These are phyloP conservation scores for Colletotrichum kahawae DNA, from an alignment of 2,329 filamentous ascomycete species.

Conservation along the genomic window DNA sequence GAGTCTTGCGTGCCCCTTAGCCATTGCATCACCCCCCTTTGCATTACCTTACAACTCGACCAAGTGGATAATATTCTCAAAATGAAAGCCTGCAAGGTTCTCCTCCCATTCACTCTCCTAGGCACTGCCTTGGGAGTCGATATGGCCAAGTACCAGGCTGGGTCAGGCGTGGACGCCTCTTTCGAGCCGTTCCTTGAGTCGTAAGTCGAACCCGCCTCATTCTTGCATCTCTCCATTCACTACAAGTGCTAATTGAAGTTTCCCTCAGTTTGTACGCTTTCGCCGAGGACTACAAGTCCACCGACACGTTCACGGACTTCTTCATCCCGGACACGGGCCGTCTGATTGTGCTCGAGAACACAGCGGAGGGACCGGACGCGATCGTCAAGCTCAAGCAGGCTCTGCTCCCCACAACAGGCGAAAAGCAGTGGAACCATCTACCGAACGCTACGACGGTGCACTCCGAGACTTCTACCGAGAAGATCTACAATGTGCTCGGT, in stretches of 20 bases:
- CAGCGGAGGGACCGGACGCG: background rate
- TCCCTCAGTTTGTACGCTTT: background rate
- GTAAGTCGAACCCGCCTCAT: background rate
- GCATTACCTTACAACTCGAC: background rate
- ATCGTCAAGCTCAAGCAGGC: slow-evolving; percentile 3
- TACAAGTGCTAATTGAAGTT: background rate
- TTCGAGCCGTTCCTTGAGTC: slow-evolving; percentile 6
- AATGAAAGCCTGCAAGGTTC: background rate
- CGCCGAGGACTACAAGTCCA: background rate
- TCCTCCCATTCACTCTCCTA: background rate
- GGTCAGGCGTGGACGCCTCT: background rate
- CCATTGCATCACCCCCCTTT: background rate
- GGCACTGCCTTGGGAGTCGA: background rate
- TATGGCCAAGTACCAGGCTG: background rate
- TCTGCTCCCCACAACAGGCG: background rate
- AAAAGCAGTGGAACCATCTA: slow-evolving; percentile 11
- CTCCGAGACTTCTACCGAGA: background rate
- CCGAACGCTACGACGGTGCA: slow-evolving; percentile 2
- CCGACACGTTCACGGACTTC: slow-evolving; percentile 11
- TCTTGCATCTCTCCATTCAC: background rate
- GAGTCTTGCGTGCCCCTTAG: background rate
- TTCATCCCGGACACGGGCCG: background rate
- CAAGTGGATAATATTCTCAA: background rate
- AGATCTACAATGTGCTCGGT: background rate
- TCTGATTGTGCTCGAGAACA: background rate